Base-by-base conservation (phyloP, 352 stramenopile genomes). In the Peronosclerospora sorghi region DNA sequence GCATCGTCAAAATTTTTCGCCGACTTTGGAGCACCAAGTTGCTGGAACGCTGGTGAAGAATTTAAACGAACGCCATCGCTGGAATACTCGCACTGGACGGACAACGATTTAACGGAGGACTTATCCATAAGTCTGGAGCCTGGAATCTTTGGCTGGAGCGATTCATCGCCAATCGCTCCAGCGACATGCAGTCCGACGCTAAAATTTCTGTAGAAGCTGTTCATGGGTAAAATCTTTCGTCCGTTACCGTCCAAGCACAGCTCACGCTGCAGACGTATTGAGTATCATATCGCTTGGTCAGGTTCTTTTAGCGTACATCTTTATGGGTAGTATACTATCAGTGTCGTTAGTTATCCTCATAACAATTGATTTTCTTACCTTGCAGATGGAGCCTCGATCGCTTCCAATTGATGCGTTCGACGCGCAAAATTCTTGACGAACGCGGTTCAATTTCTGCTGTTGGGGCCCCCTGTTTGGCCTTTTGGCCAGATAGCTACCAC, bases 401-500 rank as follows among this genome's bases (percentile, higher is more conserved):
- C 44, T 41, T 82, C 45, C 1, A 88, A 46, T 56, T 84, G 68
- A 20, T 76, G 61, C 21, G 82, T 39, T 13, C 71, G 67, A 26
- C 59, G 64, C 8, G 55, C 50, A 27, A 86, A 83, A 24, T n/a
- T 86, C 71, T 10, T 62, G 52, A 21, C 83, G 64, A 7, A 89
- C 45, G 2, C 68, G 61, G 24, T 74, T 57, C 2, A 83, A 65
- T 39, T 80, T 86, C 12, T 56, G 59, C 21, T 83, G 59, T 23
- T 88, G 71, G 1, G 53, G 14, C 81, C 69, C 17, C 59, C 62
- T 0, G 59, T 60, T 28, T 83, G 67, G 41, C 83, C 67, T 79
- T 9, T 51, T 59, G 13, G 51, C 59, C 14, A 88, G 45, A 36
- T 85, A 5, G 60, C 62, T 19, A 56, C 51, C 21, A 86, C 69